A percentile compares a stretch with the other conserved stretches of the same genome.
Conservation (phyloP, 495 filamentous ascomycete species). For the Talaromyces trachyspermus region DNA sequence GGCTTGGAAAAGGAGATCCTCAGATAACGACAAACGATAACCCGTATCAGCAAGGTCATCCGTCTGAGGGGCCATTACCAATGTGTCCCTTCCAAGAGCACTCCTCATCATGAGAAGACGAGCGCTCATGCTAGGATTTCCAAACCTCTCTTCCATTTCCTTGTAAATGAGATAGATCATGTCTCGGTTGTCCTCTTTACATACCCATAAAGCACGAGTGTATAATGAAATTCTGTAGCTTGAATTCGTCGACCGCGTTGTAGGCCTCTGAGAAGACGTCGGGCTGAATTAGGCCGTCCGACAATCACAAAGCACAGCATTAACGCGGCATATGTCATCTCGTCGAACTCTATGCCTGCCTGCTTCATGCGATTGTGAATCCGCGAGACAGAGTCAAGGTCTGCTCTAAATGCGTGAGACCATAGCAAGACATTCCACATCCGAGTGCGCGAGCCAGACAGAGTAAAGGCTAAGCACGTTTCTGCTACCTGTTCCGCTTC, state of each 20-base stretch:
- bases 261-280: constrained; percentile 52
- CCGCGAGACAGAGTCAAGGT: constrained; percentile 52
- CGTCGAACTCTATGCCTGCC: constrained; percentile 50
- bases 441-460: constrained; percentile 41
- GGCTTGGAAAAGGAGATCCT: constrained; percentile 28
- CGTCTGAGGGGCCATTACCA: neutral
- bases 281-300: constrained; percentile 56
- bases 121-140: constrained; percentile 31
- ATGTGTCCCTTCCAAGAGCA: constrained; percentile 24
- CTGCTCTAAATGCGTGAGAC: constrained; percentile 56
- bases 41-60: constrained; percentile 5
- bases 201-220: constrained; percentile 65
- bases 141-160: constrained; percentile 44
- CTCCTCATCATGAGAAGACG: constrained; percentile 40
- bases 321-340: constrained; percentile 64
- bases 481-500: constrained; percentile 57
- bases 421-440: constrained; percentile 77
- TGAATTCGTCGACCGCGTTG: constrained; percentile 50
- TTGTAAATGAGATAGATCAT: constrained; percentile 47
- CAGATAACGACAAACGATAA: constrained; percentile 24
- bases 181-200: constrained; percentile 39
- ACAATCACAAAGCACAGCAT: constrained; percentile 60
- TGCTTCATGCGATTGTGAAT: constrained; percentile 57
- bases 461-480: constrained; percentile 27
- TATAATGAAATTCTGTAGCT: constrained; percentile 63